Evolutionary conservation across 306 rosid species (phyloP), one percentile per base, ranked within the genome.

Genomic region (Malus asiatica): DNA sequence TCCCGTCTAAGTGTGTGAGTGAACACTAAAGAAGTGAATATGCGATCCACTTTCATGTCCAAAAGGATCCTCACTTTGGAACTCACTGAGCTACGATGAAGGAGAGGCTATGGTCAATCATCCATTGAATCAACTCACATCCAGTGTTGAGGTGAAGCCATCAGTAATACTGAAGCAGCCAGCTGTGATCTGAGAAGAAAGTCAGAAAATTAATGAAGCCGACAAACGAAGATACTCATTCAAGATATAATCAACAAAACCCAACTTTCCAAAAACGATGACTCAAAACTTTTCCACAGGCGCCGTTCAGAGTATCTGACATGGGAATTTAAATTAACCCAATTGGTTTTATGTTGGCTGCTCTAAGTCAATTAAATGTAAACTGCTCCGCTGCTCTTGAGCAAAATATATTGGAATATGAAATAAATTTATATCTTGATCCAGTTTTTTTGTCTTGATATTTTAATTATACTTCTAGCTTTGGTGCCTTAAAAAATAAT

Each of bases 1-100:
- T 79, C 85, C 42, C 42, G 9, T 0, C 7, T 38, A 38, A 38
- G 42, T 7, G 2, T 6, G 11, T 42, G 12, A 42, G 45, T 9
- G 45, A 42, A 42, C 45, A 42, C 44, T 8, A 81, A 81, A 66
- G 85, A 79, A 68, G 82, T 3, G 83, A 83, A 33, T 78, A 76
- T 71, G 45, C 65, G 44, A 40, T 40, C 44, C 44, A 40, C 11
- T 8, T 42, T 45, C 92, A 63, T 29, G 8, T 63, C 40, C 42
- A 30, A 63, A 30, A 42, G 42, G 42, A 63, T 63, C 42, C 67
- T 63, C 67, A 14, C 33, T 71, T 33, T 71, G 62, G 20, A 33
- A 62, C 8, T 27, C 67, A 11, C 32, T 62, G 20, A 62, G 48
- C 3, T 38, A n/a, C 23, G 75, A 73, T 0, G 68, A 77, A 30